phyloP scores from a whole-genome alignment of 768 basidiomycete species.

The Amanita muscaria region DNA sequence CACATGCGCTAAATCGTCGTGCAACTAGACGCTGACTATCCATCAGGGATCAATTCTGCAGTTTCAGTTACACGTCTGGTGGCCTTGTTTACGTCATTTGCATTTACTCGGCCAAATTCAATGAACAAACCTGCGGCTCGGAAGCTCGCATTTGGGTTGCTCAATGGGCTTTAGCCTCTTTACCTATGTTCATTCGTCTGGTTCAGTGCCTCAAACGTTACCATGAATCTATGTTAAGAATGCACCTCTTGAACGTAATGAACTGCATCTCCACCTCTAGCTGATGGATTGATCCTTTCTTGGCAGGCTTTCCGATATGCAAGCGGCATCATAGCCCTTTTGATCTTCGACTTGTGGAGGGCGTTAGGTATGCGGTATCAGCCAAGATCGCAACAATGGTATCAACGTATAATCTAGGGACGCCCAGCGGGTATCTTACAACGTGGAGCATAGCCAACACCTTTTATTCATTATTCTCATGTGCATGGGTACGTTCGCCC shows the following conservation, averaged over 20 bases:
- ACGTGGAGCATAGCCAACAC: conserved; percentile 61
- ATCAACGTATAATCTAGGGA: conserved; percentile 14
- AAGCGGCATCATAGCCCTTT: conserved; percentile 51
- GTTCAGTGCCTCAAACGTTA: conserved; percentile 87
- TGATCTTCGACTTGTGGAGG: conserved; percentile 76
- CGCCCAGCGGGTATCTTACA: conserved; percentile 43
- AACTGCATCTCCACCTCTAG: background rate
- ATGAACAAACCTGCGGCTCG: conserved; percentile 36
- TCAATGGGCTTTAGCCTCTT: conserved; percentile 44
- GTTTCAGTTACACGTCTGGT: conserved; percentile 64
- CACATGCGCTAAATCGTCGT: background rate
- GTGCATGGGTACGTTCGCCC: conserved; percentile 53
- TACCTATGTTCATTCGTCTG: conserved; percentile 73
- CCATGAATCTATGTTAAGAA: conserved; percentile 58
- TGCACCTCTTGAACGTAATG: conserved; percentile 82
- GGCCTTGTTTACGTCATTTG: conserved; percentile 72
- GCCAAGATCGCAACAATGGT: background rate
- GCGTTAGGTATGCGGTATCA: conserved; percentile 35
- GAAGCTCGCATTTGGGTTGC: conserved; percentile 48
- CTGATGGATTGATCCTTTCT: conserved; percentile 4
- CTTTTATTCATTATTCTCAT: conserved; percentile 61
- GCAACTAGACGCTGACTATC: background rate
- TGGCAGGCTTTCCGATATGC: conserved; percentile 78
- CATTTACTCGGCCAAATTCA: conserved; percentile 52
- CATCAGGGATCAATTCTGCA: conserved; percentile 73